Conservation (phyloP, 2,329 filamentous ascomycete genomes). For the Xylaria multiplex region DNA sequence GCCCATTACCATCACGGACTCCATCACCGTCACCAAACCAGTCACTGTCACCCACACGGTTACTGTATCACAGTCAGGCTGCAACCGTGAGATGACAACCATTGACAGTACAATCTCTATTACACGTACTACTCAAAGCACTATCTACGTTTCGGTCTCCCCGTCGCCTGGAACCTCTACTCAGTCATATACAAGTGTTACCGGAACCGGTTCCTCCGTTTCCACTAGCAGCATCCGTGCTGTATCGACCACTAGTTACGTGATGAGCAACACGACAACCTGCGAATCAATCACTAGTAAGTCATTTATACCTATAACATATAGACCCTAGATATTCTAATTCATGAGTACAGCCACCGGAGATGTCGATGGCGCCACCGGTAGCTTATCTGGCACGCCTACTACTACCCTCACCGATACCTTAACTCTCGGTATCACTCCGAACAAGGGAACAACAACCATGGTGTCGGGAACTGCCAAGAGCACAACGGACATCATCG, state of each 20-base stretch:
- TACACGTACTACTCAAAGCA: slow-evolving; percentile 25
- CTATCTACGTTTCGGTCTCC: slow-evolving; percentile 19
- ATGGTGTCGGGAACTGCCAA: slow-evolving; percentile 2
- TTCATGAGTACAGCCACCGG: slow-evolving; percentile 2
- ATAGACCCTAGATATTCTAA: neutral
- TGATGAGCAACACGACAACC: slow-evolving; percentile 4
- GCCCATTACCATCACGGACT: slow-evolving; percentile 29
- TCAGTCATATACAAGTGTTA: neutral
- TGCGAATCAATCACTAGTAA: slow-evolving; percentile 26
- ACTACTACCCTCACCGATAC: slow-evolving; percentile 4
- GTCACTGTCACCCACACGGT: slow-evolving; percentile 32
- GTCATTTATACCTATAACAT: neutral
- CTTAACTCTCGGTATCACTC: slow-evolving; percentile 11
- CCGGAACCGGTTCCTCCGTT: neutral
- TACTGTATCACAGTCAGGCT: slow-evolving; percentile 17
- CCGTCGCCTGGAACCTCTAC: neutral
- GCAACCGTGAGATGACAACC: slow-evolving; percentile 22
- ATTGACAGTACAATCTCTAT: slow-evolving; percentile 23
- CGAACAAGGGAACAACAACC: neutral
- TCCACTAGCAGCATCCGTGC: neutral
- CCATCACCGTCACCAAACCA: slow-evolving; percentile 28
- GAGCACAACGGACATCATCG: neutral
- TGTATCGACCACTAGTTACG: neutral
- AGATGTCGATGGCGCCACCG: slow-evolving; percentile 31
- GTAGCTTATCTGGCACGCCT: neutral